Percentiles rank a stretch among this genome's conserved stretches.
These are phyloP conservation scores for Trametopsis cervina DNA, from an alignment of 768 basidiomycete genomes.

Conservation along the genomic window DNA sequence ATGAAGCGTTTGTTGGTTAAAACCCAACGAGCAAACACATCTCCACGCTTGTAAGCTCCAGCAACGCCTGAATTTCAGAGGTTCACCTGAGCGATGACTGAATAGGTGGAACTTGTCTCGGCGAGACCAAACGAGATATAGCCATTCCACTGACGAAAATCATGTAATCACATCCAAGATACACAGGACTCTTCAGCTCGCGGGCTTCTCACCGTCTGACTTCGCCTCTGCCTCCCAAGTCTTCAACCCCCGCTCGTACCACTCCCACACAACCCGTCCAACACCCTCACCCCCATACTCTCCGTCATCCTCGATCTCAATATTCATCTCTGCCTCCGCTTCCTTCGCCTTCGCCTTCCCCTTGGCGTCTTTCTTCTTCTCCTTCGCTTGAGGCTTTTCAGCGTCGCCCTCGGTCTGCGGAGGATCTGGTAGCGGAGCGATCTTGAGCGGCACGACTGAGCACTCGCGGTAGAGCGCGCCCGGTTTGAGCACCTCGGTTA, in stretches of 20 bases:
- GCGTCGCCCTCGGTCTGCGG: conserved; percentile 15
- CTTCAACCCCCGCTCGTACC: conserved; percentile 60
- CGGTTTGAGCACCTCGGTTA: conserved; percentile 59
- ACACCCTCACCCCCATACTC: conserved; percentile 66
- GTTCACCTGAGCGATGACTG: too few species aligned
- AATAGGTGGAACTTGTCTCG: too few species aligned
- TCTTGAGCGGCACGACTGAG: conserved; percentile 40
- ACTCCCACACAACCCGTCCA: conserved; percentile 72
- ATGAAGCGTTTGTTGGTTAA: too few species aligned
- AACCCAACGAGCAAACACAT: too few species aligned
- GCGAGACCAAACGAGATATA: too few species aligned
- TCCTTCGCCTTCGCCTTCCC: neutral
- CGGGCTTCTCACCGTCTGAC: too few species aligned
- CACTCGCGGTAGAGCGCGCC: conserved; percentile 77
- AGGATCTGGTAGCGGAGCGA: conserved; percentile 15
- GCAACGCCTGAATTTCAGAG: too few species aligned
- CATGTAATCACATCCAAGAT: too few species aligned
- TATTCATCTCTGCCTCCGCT: conserved; percentile 13
- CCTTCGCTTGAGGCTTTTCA: conserved; percentile 18
- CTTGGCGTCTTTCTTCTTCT: conserved; percentile 17
- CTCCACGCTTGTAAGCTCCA: too few species aligned
- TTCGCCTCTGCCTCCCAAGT: conserved; percentile 30
- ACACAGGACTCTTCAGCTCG: too few species aligned
- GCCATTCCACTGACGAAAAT: too few species aligned
- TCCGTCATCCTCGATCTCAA: conserved; percentile 49